Evolutionary conservation across 2,329 filamentous ascomycete species (phyloP), one percentile per base, ranked within the genome.

Genomic region (Hymenoscyphus linearis): DNA sequence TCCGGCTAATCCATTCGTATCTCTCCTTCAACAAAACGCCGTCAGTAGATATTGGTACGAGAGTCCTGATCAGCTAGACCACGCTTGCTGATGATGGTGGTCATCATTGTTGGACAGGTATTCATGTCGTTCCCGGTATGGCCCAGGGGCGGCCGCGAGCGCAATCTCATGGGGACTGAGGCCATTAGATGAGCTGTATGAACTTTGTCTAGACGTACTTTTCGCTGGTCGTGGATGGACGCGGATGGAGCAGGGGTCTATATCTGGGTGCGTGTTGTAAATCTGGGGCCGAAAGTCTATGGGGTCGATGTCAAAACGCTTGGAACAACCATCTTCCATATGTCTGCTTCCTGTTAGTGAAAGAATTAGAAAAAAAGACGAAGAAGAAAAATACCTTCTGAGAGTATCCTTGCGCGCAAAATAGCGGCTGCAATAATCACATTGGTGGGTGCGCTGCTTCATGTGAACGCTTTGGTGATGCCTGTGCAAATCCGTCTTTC

Each of bases 371-470:
- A 37, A 22, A 36, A 13, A 25, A 26, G 14, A 27, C 10, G n/a
- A 3, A 13, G 22, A 27, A 13, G 59, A 53, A 18, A 63, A 65
- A 55, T 62, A 91, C 90, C 91, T 88, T 75, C 86, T 78, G n/a
- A 95, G 78, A 1, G 90, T 95, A 70, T 96, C 91, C 73, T 91
- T 92, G 52, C 91, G 83, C 27, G 89, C 86, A 77, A 96, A 96
- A 50, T 82, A 79, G 59, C 85, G 81, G 35, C 82, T 81, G 71
- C 91, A 96, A 63, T 86, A 85, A 63, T 85, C 81, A 71, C 91
- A 96, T 62, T 79, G 79, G 73, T 87, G 86, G 67, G 87, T 86
- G 60, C 85, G 84, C 65, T 87, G 80, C 74, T 90, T 91, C 72
- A 86, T 80, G 71, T 96, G 91, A 12, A 95, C 89, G 70, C 80